phyloP scores from a whole-genome alignment of 148 eudicot genomes.

The Dysphania ambrosioides region DNA sequence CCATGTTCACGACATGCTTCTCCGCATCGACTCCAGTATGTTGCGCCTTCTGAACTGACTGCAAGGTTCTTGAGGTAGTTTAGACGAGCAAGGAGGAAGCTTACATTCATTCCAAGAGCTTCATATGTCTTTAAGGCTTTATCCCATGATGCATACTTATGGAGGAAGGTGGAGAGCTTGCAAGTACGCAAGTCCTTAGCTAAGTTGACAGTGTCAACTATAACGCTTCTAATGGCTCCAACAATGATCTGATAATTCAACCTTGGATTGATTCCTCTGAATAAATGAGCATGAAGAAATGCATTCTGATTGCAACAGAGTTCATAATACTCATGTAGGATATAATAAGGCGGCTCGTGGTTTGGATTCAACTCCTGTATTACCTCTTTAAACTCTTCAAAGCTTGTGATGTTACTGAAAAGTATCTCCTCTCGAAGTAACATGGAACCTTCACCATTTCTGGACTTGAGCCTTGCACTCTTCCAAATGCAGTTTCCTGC shows the following conservation, averaged over 20 bases:
- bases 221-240: conserved; percentile 22
- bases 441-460: neutral
- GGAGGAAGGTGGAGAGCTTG: conserved; percentile 36
- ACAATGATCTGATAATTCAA: conserved; percentile 34
- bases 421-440: neutral
- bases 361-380: conserved; percentile 42
- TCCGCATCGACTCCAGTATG: conserved; percentile 27
- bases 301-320: conserved; percentile 43
- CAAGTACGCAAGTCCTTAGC: conserved; percentile 40
- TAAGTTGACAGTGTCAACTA: conserved; percentile 36
- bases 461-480: neutral
- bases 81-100: conserved; percentile 41
- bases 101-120: conserved; percentile 53
- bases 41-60: conserved; percentile 38
- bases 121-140: conserved; percentile 43
- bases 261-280: conserved; percentile 36
- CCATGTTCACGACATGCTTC: conserved; percentile 35
- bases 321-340: conserved; percentile 38
- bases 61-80: conserved; percentile 33
- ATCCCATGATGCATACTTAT: conserved; percentile 42
- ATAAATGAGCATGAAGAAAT: conserved; percentile 45
- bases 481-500: neutral
- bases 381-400: conserved; percentile 29
- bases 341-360: conserved; percentile 37
- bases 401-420: conserved; percentile 17